phyloP scores from a whole-genome alignment of 805 yeast species.

The Starmerella davenportii region DNA sequence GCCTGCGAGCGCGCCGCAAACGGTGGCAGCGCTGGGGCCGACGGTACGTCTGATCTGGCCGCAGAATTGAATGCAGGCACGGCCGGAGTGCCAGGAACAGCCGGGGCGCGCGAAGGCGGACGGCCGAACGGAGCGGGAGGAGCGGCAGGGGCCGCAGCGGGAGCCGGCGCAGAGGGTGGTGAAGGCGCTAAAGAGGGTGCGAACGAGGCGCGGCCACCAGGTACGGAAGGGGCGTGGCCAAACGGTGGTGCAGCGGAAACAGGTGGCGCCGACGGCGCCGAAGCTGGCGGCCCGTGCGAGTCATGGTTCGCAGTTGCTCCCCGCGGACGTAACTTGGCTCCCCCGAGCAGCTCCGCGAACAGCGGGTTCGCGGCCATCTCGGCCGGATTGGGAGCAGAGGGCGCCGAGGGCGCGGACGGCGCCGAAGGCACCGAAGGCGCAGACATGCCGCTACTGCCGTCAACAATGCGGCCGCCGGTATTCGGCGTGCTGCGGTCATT shows the following conservation, averaged over 20 bases:
- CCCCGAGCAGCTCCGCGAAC: slow-evolving; percentile 13
- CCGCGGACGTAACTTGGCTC: slow-evolving; percentile 10
- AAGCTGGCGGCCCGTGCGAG: slow-evolving; percentile 2
- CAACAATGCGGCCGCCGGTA: slow-evolving; percentile 26
- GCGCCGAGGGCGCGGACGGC: slow-evolving; percentile 9
- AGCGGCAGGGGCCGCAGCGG: neutral
- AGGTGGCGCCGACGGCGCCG: slow-evolving; percentile 5
- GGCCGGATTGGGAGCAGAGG: slow-evolving; percentile 5
- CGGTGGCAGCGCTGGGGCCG: neutral
- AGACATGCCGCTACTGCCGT: slow-evolving; percentile 12
- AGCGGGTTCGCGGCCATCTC: slow-evolving; percentile 15
- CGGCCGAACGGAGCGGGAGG: neutral
- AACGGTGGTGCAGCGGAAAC: slow-evolving; percentile 2
- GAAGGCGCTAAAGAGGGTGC: slow-evolving; percentile 1
- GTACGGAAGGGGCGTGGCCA: slow-evolving; percentile 1
- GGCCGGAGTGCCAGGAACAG: slow-evolving; percentile 3
- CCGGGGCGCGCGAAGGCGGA: neutral
- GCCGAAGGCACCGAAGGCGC: slow-evolving; percentile 8
- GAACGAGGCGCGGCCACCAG: neutral
- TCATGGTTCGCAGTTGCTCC: slow-evolving; percentile 1
- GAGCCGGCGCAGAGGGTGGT: slow-evolving; percentile 1
- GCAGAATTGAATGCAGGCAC: neutral
- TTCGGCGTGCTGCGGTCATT: slow-evolving; percentile 48
- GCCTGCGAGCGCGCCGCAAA: neutral
- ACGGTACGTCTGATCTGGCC: neutral